A percentile compares a stretch with the other conserved stretches of the same genome.
phyloP scores from a whole-genome alignment of 2,329 filamentous ascomycete species.

The Colletotrichum sp. region DNA sequence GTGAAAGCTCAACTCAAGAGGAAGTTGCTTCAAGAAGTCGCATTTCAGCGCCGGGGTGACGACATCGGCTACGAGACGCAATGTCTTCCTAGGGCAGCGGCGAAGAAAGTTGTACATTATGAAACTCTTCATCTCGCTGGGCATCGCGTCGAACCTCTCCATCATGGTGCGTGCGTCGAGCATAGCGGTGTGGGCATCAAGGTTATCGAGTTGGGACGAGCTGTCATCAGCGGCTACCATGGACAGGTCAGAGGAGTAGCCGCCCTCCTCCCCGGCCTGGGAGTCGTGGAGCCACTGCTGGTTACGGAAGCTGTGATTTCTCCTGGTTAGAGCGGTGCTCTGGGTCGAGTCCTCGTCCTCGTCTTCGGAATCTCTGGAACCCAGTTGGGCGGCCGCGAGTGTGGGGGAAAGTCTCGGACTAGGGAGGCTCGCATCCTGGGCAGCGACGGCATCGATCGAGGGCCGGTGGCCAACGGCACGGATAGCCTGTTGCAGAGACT shows the following conservation, averaged over 20 bases:
- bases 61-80: constrained; percentile 87
- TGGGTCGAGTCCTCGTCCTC: constrained; percentile 39
- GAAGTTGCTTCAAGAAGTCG: constrained; percentile 86
- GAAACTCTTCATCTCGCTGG: constrained; percentile 89
- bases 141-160: constrained; percentile 89
- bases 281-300: constrained; percentile 44
- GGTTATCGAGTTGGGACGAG: constrained; percentile 30
- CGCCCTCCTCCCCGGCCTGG: constrained; percentile 44
- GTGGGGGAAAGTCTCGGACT: constrained; percentile 95
- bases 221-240: constrained; percentile 5
- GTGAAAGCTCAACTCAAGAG: constrained; percentile 85
- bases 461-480: constrained; percentile 54
- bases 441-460: constrained; percentile 71
- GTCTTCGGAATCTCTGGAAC: constrained; percentile 46
- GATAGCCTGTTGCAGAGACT: constrained; percentile 51
- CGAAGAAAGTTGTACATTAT: constrained; percentile 96
- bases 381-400: constrained; percentile 71
- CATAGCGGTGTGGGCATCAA: constrained; percentile 49
- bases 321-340: constrained; percentile 5
- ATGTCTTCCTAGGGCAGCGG: constrained; percentile 83
- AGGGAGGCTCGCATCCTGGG: constrained; percentile 89
- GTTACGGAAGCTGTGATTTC: constrained; percentile 12
- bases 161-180: constrained; percentile 87
- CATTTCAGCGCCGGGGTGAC: constrained; percentile 95
- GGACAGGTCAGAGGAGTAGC: constrained; percentile 27